phyloP scores from a whole-genome alignment of 2,329 filamentous ascomycete genomes.

The Hansfordia pulvinata region DNA sequence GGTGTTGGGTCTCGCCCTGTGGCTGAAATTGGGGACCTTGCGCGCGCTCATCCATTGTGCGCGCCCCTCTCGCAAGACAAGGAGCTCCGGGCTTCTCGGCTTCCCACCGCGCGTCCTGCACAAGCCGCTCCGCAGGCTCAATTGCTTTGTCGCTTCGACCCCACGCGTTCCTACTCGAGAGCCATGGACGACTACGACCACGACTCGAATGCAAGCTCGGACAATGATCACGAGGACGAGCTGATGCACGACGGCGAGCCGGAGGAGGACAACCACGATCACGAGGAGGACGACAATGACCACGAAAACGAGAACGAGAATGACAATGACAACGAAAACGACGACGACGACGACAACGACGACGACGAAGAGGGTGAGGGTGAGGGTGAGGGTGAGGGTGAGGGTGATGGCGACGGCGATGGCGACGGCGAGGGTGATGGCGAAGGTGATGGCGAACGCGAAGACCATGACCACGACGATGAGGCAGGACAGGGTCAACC shows the following conservation, averaged over 20 bases:
- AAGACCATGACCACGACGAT: constrained; percentile 23
- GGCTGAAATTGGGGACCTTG: too few species aligned
- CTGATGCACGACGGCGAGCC: constrained; percentile 24
- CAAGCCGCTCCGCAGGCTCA: too few species aligned
- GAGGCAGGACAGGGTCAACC: constrained; percentile 7
- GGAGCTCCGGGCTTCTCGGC: too few species aligned
- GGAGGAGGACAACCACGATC: constrained; percentile 18
- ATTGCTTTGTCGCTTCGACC: too few species aligned
- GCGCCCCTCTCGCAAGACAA: too few species aligned
- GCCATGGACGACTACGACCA: constrained; percentile 24
- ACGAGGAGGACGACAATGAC: constrained; percentile 18
- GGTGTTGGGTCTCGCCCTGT: too few species aligned
- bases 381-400: too few species aligned
- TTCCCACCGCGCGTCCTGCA: too few species aligned
- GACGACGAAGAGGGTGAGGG: constrained; percentile 20
- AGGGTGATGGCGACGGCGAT: constrained; percentile 8
- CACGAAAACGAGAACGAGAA: constrained; percentile 22
- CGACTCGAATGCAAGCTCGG: constrained; percentile 26
- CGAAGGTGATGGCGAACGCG: constrained; percentile 19
- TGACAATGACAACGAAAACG: constrained; percentile 20
- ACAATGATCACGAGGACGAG: constrained; percentile 26
- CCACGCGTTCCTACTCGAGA: not conserved
- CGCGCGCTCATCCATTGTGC: too few species aligned
- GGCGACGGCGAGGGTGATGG: too few species aligned
- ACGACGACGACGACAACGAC: constrained; percentile 20